Conservation (phyloP, 2,329 filamentous ascomycete species). For the Hypoxylon sp. region DNA sequence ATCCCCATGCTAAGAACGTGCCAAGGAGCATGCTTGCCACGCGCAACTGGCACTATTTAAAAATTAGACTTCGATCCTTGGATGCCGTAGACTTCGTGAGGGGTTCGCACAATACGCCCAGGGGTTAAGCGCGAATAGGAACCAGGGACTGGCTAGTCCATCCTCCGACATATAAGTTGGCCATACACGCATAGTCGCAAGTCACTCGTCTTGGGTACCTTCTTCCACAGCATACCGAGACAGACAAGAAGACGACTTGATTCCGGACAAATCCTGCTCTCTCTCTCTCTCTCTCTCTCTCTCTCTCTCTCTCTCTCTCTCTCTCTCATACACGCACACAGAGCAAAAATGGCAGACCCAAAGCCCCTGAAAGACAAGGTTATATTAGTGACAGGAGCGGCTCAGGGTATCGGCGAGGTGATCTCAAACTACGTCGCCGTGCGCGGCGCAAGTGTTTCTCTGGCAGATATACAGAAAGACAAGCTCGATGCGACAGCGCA, state of each 20-base stretch:
- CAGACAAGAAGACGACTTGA: background rate
- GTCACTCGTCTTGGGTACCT: background rate
- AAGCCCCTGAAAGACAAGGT: constrained; percentile 45
- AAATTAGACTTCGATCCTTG: background rate
- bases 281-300: background rate
- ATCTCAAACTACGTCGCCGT: constrained; percentile 44
- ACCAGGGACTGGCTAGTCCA: background rate
- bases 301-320: background rate
- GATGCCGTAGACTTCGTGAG: background rate
- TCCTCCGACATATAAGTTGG: constrained; percentile 11
- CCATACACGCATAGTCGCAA: background rate
- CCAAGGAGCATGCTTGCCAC: constrained; percentile 5
- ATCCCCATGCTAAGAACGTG: background rate
- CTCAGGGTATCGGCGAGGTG: constrained; percentile 42
- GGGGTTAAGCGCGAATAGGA: background rate
- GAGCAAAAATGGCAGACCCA: constrained; percentile 38
- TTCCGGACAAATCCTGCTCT: background rate
- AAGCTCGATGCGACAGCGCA: constrained; percentile 50
- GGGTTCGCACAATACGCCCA: constrained; percentile 2
- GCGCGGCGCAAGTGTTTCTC: constrained; percentile 54
- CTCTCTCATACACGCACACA: too few relatives aligned
- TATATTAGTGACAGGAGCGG: constrained; percentile 46
- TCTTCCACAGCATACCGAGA: background rate
- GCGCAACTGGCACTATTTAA: constrained; percentile 3
- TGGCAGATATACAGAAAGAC: constrained; percentile 51